Conservation (phyloP, 441 rosid genomes). For the Raphanus hybrid region DNA sequence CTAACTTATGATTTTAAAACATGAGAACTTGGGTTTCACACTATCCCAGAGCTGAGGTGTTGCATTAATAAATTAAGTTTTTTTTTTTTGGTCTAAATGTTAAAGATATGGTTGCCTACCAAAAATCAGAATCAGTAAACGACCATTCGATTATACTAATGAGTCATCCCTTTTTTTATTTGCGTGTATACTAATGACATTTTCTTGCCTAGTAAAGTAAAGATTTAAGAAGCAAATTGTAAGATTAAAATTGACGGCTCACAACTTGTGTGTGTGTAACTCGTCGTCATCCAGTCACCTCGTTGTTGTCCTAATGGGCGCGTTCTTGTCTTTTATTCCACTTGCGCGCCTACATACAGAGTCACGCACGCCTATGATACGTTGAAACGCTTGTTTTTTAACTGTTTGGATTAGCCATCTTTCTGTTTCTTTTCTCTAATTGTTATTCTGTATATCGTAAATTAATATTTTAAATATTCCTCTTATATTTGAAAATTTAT, state of each 20-base stretch:
- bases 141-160: background rate
- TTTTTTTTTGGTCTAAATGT: no score
- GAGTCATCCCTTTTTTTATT: background rate
- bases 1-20: background rate
- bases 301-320: constrained; percentile 29
- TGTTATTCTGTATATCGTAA: background rate
- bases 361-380: background rate
- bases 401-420: background rate
- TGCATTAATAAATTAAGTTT: constrained; percentile 16
- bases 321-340: constrained; percentile 12
- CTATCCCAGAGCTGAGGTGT: constrained; percentile 21
- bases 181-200: background rate
- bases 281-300: constrained; percentile 33
- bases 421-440: background rate
- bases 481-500: background rate
- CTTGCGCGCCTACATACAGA: constrained; percentile 8
- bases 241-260: background rate
- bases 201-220: background rate
- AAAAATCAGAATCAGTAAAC: constrained; percentile 1
- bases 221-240: background rate
- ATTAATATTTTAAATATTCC: background rate
- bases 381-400: background rate
- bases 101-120: constrained; percentile 22
- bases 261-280: constrained; percentile 28
- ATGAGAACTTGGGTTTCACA: background rate